phyloP scores from a whole-genome alignment of 2,329 filamentous ascomycete species.

The Monilinia fructicola region DNA sequence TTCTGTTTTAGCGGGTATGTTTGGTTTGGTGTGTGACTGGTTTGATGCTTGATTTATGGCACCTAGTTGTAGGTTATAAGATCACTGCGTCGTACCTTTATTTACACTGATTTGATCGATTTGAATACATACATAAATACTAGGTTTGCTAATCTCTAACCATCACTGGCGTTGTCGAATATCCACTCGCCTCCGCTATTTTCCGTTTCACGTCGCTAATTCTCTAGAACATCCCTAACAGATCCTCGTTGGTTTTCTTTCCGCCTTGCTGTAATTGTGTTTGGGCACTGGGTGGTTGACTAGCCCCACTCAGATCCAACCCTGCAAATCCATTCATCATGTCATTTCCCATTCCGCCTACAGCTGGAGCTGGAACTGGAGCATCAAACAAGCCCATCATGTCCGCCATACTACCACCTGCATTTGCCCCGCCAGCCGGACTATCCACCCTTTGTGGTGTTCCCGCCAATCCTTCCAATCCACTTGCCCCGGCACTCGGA shows the following conservation, averaged over 20 bases:
- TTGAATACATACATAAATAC: constrained; percentile 18
- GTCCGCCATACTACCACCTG: constrained; percentile 70
- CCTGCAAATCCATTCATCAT: constrained; percentile 79
- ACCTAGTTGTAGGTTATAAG: too few species aligned
- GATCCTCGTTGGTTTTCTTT: constrained; percentile 59
- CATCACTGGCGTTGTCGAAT: not conserved
- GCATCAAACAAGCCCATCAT: constrained; percentile 68
- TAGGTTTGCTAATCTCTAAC: not conserved
- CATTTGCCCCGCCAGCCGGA: constrained; percentile 48
- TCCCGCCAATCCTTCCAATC: constrained; percentile 55
- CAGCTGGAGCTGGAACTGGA: constrained; percentile 34
- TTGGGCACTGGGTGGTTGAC: constrained; percentile 63
- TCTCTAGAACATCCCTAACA: constrained; percentile 56
- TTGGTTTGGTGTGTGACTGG: too few species aligned
- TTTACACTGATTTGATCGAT: not conserved
- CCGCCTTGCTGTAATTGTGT: constrained; percentile 51
- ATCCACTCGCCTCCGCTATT: too few species aligned
- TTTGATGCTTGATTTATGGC: too few species aligned
- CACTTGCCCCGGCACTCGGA: constrained; percentile 50
- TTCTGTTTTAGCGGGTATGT: too few species aligned
- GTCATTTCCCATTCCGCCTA: constrained; percentile 34
- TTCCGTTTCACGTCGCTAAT: not conserved
- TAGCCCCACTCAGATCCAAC: constrained; percentile 68
- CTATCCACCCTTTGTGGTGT: constrained; percentile 70
- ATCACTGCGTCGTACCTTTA: not conserved